phyloP scores from a whole-genome alignment of 441 rosid genomes.

The Iberis amara region DNA sequence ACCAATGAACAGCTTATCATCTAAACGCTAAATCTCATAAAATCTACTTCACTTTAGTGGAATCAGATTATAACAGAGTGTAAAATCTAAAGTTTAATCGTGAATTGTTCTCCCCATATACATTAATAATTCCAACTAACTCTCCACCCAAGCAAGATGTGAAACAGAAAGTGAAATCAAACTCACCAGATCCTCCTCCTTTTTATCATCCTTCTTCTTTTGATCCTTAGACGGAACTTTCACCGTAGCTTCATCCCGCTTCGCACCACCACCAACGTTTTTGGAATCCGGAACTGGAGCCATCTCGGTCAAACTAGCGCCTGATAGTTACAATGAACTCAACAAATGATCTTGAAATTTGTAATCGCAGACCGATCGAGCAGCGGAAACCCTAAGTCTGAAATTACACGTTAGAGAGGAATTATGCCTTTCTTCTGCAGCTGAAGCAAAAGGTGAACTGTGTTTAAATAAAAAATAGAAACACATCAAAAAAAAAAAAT shows the following conservation, averaged over 20 bases:
- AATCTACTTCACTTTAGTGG: no score
- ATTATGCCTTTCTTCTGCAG: slow-evolving; percentile 20
- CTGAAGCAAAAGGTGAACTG: slow-evolving; percentile 13
- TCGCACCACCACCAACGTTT: slow-evolving; percentile 39
- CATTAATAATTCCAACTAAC: not conserved
- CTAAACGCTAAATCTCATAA: slow-evolving; percentile 18
- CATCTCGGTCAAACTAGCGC: slow-evolving; percentile 22
- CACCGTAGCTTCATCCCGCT: slow-evolving; percentile 48
- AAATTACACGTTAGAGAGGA: not conserved
- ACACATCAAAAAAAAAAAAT: not conserved
- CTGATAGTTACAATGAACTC: no score
- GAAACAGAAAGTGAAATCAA: slow-evolving; percentile 6
- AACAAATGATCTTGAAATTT: no score
- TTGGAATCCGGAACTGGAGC: slow-evolving; percentile 48
- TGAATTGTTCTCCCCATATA: not conserved
- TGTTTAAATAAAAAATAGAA: no score
- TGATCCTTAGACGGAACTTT: slow-evolving; percentile 77
- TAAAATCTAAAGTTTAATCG: slow-evolving; percentile 2
- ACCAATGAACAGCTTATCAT: not conserved
- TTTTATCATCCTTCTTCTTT: slow-evolving; percentile 83
- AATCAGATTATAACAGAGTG: slow-evolving; percentile 2
- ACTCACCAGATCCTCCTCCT: slow-evolving; percentile 82
- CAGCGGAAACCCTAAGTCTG: slow-evolving; percentile 27
- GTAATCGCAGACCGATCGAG: no score
- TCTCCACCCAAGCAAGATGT: no score